Conservation (phyloP, 768 basidiomycete species). For the Leccinum disarticulatum region DNA sequence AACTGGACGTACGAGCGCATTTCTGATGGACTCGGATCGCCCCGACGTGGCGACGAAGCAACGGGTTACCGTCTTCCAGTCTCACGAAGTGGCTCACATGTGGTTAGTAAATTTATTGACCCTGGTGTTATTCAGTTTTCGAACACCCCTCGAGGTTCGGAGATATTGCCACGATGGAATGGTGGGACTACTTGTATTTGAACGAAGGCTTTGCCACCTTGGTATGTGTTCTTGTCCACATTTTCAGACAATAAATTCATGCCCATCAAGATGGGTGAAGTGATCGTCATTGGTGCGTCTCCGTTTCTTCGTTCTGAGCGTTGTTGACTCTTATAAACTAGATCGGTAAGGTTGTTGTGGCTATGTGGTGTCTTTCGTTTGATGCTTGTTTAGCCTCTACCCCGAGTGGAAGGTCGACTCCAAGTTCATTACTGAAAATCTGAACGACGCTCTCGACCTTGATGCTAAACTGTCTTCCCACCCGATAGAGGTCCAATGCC, state of each 20-base stretch:
- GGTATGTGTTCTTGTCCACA: constrained; percentile 41
- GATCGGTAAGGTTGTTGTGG: constrained; percentile 48
- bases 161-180: constrained; percentile 90
- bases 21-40: constrained; percentile 76
- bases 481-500: constrained; percentile 89
- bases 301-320: neutral
- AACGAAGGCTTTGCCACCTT: constrained; percentile 91
- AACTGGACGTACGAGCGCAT: constrained; percentile 81
- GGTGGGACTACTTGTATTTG: constrained; percentile 86
- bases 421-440: constrained; percentile 75
- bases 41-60: constrained; percentile 75
- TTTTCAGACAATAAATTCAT: neutral
- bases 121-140: neutral
- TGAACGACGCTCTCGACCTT: constrained; percentile 73
- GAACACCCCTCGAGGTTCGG: constrained; percentile 62
- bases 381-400: constrained; percentile 49
- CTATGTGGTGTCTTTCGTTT: neutral
- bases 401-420: constrained; percentile 87
- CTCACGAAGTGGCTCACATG: constrained; percentile 88
- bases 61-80: constrained; percentile 71
- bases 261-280: constrained; percentile 72
- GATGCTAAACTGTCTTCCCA: constrained; percentile 89
- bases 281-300: constrained; percentile 69
- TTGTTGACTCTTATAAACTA: constrained; percentile 26
- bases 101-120: constrained; percentile 43